Percentiles rank a stretch among this genome's conserved stretches.
Conservation (phyloP, 495 filamentous ascomycete species). For the Evansstolkia leycettana region DNA sequence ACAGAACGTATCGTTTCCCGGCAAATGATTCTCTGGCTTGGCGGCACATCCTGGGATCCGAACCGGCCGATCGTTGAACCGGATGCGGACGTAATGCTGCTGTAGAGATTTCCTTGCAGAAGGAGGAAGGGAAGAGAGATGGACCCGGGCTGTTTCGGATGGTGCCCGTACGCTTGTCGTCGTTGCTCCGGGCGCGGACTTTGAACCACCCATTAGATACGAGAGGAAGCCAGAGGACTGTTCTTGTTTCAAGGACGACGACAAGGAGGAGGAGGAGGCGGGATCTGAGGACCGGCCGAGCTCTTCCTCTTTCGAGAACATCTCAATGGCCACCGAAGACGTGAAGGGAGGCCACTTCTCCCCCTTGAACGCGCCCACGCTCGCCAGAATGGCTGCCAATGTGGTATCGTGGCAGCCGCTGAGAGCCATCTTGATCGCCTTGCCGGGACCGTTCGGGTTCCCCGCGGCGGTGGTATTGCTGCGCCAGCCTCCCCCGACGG, state of each 20-base stretch:
- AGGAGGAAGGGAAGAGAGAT: constrained; percentile 18
- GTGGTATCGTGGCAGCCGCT: constrained; percentile 95
- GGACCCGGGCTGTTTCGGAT: constrained; percentile 22
- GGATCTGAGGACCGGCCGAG: constrained; percentile 12
- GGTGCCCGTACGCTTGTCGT: constrained; percentile 6
- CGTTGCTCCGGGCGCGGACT: constrained; percentile 8
- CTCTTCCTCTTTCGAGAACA: constrained; percentile 47
- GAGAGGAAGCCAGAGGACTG: constrained; percentile 19
- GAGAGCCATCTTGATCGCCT: constrained; percentile 55
- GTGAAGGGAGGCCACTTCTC: constrained; percentile 85
- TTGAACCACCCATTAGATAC: constrained; percentile 14
- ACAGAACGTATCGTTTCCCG: constrained; percentile 85
- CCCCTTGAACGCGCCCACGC: constrained; percentile 63
- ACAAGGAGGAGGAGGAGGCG: constrained; percentile 2
- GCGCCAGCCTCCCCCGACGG: constrained; percentile 44
- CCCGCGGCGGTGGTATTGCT: constrained; percentile 43
- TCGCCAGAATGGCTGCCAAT: constrained; percentile 64
- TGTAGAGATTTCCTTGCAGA: constrained; percentile 37
- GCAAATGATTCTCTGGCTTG: constrained; percentile 64
- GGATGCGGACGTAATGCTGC: constrained; percentile 80
- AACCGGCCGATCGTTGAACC: constrained; percentile 80
- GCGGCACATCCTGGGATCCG: constrained; percentile 68
- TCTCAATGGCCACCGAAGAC: constrained; percentile 79
- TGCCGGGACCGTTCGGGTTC: constrained; percentile 32
- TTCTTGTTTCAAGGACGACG: too few species aligned